Base-by-base conservation (phyloP, 176 grass and related monocot genomes). In the Oryza coarctata region DNA sequence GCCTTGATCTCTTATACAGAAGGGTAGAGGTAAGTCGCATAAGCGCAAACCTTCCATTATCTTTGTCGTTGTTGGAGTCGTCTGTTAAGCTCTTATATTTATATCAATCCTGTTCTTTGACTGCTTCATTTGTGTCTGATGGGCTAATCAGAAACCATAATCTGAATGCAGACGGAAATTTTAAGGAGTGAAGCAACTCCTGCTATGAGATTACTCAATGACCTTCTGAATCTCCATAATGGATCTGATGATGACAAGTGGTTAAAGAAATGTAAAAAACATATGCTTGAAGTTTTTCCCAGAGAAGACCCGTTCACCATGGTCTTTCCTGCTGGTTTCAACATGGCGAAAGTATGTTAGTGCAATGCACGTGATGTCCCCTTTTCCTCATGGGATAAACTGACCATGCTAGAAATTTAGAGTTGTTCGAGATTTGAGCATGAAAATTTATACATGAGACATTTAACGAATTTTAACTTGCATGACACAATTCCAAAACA, bases 1-100 rank as follows among this genome's bases (percentile, higher is more conserved):
- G 95, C 65, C 92, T 98, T 69, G 92, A 98, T 69, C 90, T 98
- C 49, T 93, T 94, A 62, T 98, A 98, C 73, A 94, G 95, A 91
- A 84, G 90, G 61, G 75, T 94, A 86, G 92, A 98, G 86, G 95
- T 91, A 88, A 71, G 78, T 30, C 8, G 3, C 60, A 50, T 63
- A 38, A 75, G 30, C 9, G 38, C 6, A 6, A 58, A 62, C 62
- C 34, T 68, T 6, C 20, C 27, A 18, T 70, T 35, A 23, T 73
- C 49, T 71, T 58, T 23, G 18, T 67, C 12, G 4, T 67, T 15
- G 17, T 14, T 83, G 38, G 44, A 86, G 72, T 23, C 25, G n/a
- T 57, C 22, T 28, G 14, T 32, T 70, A 62, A 30, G 57, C 52
- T 57, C 65, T 6, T 75, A 70, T 26, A 82, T 86, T 23, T 57